Conservation (phyloP, 2,329 filamentous ascomycete genomes). For the Ophiocordyceps sinensis region DNA sequence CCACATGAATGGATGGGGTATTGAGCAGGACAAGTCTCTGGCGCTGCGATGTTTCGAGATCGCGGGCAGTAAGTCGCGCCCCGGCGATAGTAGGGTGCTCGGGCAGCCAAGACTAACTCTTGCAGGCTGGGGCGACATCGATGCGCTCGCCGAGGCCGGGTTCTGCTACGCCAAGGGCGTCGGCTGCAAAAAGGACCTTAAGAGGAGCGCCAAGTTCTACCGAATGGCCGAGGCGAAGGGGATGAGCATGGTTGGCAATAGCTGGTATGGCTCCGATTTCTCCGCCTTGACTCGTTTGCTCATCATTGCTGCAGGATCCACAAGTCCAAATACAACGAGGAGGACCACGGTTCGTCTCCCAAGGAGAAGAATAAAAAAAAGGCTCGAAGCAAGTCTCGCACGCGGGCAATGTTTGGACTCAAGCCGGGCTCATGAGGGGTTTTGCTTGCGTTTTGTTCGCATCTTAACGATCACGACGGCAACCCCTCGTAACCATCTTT, state of each 20-base stretch:
- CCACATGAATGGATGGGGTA: conserved; percentile 97
- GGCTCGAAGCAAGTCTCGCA: conserved; percentile 59
- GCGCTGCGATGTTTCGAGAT: conserved; percentile 93
- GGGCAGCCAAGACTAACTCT: background rate
- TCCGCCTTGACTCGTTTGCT: background rate
- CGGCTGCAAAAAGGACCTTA: conserved; percentile 90
- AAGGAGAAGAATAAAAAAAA: conserved; percentile 44
- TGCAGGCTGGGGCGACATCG: conserved; percentile 78
- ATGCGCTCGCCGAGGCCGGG: conserved; percentile 85
- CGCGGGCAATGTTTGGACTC: conserved; percentile 55
- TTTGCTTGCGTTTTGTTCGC: background rate
- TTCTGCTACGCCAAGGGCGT: conserved; percentile 93
- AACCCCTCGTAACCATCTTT: conserved; percentile 15
- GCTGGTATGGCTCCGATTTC: conserved; percentile 54
- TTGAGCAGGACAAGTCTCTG: conserved; percentile 77
- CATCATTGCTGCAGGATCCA: conserved; percentile 58
- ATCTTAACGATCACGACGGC: conserved; percentile 16
- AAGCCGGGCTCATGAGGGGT: conserved; percentile 13
- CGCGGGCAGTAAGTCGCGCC: conserved; percentile 52
- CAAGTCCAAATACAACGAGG: conserved; percentile 81
- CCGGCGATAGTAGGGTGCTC: background rate
- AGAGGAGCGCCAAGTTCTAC: conserved; percentile 85
- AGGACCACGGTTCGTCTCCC: conserved; percentile 24
- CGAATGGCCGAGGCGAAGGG: conserved; percentile 82
- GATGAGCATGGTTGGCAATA: conserved; percentile 96